These are phyloP conservation scores for Lactifluus pinguis DNA, from an alignment of 768 basidiomycete species.

Conservation along the genomic window DNA sequence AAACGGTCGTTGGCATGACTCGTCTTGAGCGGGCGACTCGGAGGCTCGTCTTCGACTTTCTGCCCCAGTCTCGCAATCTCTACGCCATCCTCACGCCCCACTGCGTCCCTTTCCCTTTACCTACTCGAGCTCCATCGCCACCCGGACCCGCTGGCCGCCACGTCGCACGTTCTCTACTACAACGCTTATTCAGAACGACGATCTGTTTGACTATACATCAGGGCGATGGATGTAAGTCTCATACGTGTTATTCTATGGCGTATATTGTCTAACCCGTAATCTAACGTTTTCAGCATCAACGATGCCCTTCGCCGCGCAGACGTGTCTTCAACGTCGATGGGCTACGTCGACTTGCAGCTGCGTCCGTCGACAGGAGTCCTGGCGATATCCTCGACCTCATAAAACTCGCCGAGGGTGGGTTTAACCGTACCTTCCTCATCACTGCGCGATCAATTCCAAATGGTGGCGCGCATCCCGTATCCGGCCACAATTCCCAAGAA, in stretches of 20 bases:
- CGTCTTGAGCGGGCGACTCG: too few relatives aligned
- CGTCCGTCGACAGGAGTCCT: slow-evolving; percentile 31
- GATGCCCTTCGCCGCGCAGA: slow-evolving; percentile 37
- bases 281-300: slow-evolving; percentile 19
- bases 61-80: too few relatives aligned
- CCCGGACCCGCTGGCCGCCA: too few relatives aligned
- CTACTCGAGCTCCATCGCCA: too few relatives aligned
- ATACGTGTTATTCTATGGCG: slow-evolving; percentile 5
- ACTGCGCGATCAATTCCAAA: slow-evolving; percentile 20
- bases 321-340: slow-evolving; percentile 33
- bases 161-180: too few relatives aligned
- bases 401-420: slow-evolving; percentile 38
- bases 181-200: too few relatives aligned
- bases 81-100: too few relatives aligned
- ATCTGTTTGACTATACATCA: too few relatives aligned
- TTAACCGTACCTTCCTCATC: slow-evolving; percentile 27
- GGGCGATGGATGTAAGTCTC: slow-evolving; percentile 17
- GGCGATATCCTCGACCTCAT: slow-evolving; percentile 29
- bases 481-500: slow-evolving; percentile 20
- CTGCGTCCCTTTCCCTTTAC: too few relatives aligned
- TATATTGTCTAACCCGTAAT: slow-evolving; percentile 2
- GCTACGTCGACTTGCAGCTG: slow-evolving; percentile 37
- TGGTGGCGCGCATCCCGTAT: slow-evolving; percentile 23
- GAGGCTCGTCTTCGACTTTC: too few relatives aligned
- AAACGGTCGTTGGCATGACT: too few relatives aligned